These are phyloP conservation scores for Papiliotrema laurentii DNA, from an alignment of 1,284 basidiomycete genomes.

Conservation along the genomic window DNA sequence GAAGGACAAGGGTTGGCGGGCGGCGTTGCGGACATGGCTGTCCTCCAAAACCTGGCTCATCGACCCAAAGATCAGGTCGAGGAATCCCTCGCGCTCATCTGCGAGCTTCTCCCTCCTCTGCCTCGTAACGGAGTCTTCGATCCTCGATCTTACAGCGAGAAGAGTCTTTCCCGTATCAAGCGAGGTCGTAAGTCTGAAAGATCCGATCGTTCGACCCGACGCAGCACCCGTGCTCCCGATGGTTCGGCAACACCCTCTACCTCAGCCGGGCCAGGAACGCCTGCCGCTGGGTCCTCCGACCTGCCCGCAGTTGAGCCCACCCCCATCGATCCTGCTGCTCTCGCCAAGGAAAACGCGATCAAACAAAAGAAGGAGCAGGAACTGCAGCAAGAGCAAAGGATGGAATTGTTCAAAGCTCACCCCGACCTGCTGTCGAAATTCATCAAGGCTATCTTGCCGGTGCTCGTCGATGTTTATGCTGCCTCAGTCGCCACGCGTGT, in stretches of 20 bases:
- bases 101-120: slow-evolving; percentile 83
- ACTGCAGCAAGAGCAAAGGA: slow-evolving; percentile 40
- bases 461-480: slow-evolving; percentile 89
- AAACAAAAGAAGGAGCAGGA: slow-evolving; percentile 44
- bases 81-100: slow-evolving; percentile 78
- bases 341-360: slow-evolving; percentile 8
- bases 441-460: slow-evolving; percentile 80
- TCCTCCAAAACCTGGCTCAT: slow-evolving; percentile 95
- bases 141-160: slow-evolving; percentile 81
- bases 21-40: slow-evolving; percentile 87
- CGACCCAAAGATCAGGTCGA: slow-evolving; percentile 95
- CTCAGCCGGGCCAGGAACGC: slow-evolving; percentile 21
- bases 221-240: slow-evolving; percentile 19
- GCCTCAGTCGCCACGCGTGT: slow-evolving; percentile 84
- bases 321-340: background rate
- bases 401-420: slow-evolving; percentile 63
- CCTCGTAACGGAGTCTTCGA: slow-evolving; percentile 91
- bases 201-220: slow-evolving; percentile 15
- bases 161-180: slow-evolving; percentile 56
- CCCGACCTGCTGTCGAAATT: slow-evolving; percentile 72
- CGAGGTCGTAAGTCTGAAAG: slow-evolving; percentile 23
- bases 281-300: slow-evolving; percentile 6
- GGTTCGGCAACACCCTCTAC: slow-evolving; percentile 8
- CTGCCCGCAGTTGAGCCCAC: slow-evolving; percentile 6
- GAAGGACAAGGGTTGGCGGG: slow-evolving; percentile 67